Base-by-base conservation (phyloP, 2,329 filamentous ascomycete species). In the Westerdykella aurantiaca region DNA sequence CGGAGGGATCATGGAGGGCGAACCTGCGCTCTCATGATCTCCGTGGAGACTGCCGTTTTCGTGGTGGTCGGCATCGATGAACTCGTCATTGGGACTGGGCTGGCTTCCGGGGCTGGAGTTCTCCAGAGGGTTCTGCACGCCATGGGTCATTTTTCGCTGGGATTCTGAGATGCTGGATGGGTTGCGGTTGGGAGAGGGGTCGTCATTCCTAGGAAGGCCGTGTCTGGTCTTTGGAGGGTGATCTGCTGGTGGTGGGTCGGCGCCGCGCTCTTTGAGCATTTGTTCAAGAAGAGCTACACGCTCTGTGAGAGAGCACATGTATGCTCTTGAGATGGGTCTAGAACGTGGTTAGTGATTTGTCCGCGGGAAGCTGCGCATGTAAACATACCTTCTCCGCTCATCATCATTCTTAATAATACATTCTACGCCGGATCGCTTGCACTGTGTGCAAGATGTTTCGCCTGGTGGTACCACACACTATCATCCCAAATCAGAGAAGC, bases 351-450 rank as follows among this genome's bases (percentile, higher is more conserved):
- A 43, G 46, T 17, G 13, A 18, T 23, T 6, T 25, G 14, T 29
- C 18, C 6, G 18, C 18, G 3, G 18, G 18, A 14, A 38, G 18
- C 29, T 13, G 37, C 5, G 5, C 12, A 38, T 22, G 3, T n/a
- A 18, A n/a, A 12, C 31, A 34, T 55, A 77, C 76, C 75, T 67
- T 59, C 76, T 63, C 34, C 77, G 64, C 56, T 80, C 76, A 56
- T 80, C 77, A 47, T 79, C 77, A 50, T 79, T 77, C 52, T 75
- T 78, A 53, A 80, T 80, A 42, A 79, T 63, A 50, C 77, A 79
- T 38, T 73, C 67, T 10, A 72, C 69, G 13, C 73, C 75, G 2
- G 72, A 69, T 43, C 73, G 67, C 51, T 73, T 72, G 56, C 77
- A 80, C 47, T 78, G 75, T 16, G 69, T 72, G 57, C 77, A 80